Conservation (phyloP, 2,329 filamentous ascomycete genomes). For the Clonostachys solani region DNA sequence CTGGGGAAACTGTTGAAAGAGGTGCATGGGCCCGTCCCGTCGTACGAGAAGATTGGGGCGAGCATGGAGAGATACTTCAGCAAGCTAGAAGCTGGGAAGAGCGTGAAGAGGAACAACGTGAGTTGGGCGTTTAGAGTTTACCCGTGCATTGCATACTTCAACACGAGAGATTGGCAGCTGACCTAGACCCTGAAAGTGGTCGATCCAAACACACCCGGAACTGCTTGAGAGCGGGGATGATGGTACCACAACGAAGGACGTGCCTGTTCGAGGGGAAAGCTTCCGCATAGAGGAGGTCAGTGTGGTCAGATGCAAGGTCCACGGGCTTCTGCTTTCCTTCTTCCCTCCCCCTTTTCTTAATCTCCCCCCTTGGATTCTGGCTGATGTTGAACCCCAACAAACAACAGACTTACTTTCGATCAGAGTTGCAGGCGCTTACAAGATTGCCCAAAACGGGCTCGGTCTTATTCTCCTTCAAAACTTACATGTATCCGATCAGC, state of each 20-base stretch:
- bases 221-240: slow-evolving; percentile 22
- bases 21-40: slow-evolving; percentile 48
- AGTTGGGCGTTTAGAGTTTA: slow-evolving; percentile 3
- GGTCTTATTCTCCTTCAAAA: slow-evolving; percentile 53
- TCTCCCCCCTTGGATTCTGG: neutral
- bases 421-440: slow-evolving; percentile 48
- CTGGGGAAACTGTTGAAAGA: slow-evolving; percentile 41
- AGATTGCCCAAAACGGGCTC: slow-evolving; percentile 40
- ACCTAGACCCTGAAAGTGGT: slow-evolving; percentile 31
- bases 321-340: neutral
- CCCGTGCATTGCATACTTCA: neutral
- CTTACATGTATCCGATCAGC: slow-evolving; percentile 42
- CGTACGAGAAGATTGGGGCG: slow-evolving; percentile 46
- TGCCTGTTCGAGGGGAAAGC: slow-evolving; percentile 17
- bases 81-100: slow-evolving; percentile 40
- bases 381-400: neutral
- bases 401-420: slow-evolving; percentile 15
- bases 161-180: neutral
- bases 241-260: neutral
- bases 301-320: neutral
- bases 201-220: slow-evolving; percentile 34
- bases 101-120: slow-evolving; percentile 46
- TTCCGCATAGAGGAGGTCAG: slow-evolving; percentile 31
- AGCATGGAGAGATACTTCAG: slow-evolving; percentile 53
- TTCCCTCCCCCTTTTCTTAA: neutral